These are phyloP conservation scores for Camelina neglecta DNA, from an alignment of 345 rosid genomes.

Conservation along the genomic window DNA sequence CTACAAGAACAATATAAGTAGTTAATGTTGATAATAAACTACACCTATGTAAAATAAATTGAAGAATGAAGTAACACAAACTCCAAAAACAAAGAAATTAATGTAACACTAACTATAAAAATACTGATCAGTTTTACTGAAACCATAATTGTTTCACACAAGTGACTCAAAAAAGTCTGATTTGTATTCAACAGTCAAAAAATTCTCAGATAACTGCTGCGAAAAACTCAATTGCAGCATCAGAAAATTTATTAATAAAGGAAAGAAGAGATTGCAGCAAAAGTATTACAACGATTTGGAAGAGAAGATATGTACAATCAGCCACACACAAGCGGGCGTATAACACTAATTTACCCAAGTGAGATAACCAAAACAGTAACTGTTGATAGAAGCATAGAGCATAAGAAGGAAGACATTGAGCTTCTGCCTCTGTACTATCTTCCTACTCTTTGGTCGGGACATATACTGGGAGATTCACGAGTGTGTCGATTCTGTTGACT, in stretches of 20 bases:
- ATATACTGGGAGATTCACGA: slow-evolving; percentile 66
- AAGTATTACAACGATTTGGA: slow-evolving; percentile 1
- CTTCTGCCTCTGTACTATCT: slow-evolving; percentile 30
- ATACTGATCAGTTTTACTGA: background rate
- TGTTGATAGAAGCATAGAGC: slow-evolving; percentile 9
- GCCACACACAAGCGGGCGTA: background rate
- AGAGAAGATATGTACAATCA: slow-evolving; percentile 21
- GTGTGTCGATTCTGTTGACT: slow-evolving; percentile 72
- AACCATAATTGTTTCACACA: background rate
- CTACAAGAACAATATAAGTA: too few species aligned
- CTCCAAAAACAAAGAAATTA: too few species aligned
- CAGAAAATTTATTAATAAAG: slow-evolving; percentile 8
- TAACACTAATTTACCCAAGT: slow-evolving; percentile 10
- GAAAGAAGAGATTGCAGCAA: slow-evolving; percentile 8
- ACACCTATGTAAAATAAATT: too few species aligned
- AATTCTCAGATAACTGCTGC: background rate
- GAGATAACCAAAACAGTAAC: slow-evolving; percentile 1
- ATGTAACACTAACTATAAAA: background rate
- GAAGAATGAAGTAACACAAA: too few species aligned
- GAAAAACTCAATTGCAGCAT: background rate
- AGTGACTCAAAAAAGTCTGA: background rate
- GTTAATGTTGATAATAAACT: too few species aligned
- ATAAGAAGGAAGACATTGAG: slow-evolving; percentile 18
- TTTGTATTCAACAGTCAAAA: background rate
- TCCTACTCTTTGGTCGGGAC: slow-evolving; percentile 55